Evolutionary conservation across 2,329 filamentous ascomycete species (phyloP), one percentile per base, ranked within the genome.

Genomic region (Cadophora luteo-olivacea): DNA sequence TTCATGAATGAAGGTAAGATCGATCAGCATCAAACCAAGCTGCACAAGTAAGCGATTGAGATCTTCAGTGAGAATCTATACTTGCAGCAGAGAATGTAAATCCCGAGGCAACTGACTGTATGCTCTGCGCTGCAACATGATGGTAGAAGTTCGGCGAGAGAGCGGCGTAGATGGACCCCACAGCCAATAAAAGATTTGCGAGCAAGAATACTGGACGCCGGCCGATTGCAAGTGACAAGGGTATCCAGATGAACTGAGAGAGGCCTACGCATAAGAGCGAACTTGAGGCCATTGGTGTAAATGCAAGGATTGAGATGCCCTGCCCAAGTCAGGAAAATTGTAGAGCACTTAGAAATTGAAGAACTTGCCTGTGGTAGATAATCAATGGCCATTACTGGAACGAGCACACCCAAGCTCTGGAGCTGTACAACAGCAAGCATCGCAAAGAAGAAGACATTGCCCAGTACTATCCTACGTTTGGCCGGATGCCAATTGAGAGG

Each of bases 1-100:
- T 66, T 81, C 76, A 60, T 80, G 75, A 52, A 81, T 80, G 69
- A 79, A 81, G 0, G 80, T 80, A 57, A 81, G 67, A 60, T 81
- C 80, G 29, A 81, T 78, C 9, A 81, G 64, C 63, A 79, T 77
- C 1, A 81, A 70, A 3, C 80, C 71, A 9, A 75, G 71, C 80
- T 81, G 36, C 29, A 33, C 8, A 55, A 55, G 52, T 55, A 55
- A 55, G 52, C 16, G 12, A 55, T 16, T 45, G 41, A 14, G 19
- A 19, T 19, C 41, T 16, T 19, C 11, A 45, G 8, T 19, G 41
- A 45, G 16, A 45, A 16, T 11, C 12, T 55, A n/a, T 55, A 72
- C 75, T 32, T 75, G 78, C 70, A 32, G 77, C 75, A 38, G 80
- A 48, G 8, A 73, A 73, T 12, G 80, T 72, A 0, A 77, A 79